Conservation (phyloP, 129 eudicot genomes). For the Cynara cardunculus region DNA sequence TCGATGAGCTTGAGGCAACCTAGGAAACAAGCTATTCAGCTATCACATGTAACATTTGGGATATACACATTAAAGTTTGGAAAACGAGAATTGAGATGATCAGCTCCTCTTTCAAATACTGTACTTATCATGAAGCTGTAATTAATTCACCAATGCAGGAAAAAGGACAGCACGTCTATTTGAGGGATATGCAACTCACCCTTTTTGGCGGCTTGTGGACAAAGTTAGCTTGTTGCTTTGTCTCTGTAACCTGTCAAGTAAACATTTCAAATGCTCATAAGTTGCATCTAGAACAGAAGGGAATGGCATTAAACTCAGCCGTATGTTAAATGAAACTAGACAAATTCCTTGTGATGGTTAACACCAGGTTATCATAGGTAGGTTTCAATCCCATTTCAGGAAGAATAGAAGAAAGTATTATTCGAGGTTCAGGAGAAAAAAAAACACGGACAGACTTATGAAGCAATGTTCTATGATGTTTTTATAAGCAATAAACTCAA, state of each 20-base stretch:
- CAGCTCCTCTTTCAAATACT: background rate
- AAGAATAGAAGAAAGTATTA: background rate
- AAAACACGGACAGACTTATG: background rate
- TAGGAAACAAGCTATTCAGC: background rate
- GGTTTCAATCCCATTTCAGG: background rate
- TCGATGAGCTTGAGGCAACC: no score
- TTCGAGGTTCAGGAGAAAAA: background rate
- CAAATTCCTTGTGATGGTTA: background rate
- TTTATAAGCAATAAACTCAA: background rate
- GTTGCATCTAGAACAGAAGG: background rate
- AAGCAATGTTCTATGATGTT: background rate
- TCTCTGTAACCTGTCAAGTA: slow-evolving; percentile 49
- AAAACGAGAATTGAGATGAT: background rate
- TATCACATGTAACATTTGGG: background rate
- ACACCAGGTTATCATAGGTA: background rate
- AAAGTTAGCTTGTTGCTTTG: slow-evolving; percentile 55
- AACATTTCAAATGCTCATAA: slow-evolving; percentile 20
- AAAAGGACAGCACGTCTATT: background rate
- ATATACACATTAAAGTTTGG: background rate
- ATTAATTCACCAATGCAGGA: background rate
- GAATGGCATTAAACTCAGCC: background rate
- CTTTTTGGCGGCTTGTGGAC: slow-evolving; percentile 72
- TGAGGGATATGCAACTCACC: slow-evolving; percentile 37
- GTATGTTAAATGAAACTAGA: background rate
- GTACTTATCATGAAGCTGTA: background rate